Evolutionary conservation across 768 basidiomycete species (phyloP), one percentile per base, ranked within the genome.

Genomic region (Agrocybe praecox): DNA sequence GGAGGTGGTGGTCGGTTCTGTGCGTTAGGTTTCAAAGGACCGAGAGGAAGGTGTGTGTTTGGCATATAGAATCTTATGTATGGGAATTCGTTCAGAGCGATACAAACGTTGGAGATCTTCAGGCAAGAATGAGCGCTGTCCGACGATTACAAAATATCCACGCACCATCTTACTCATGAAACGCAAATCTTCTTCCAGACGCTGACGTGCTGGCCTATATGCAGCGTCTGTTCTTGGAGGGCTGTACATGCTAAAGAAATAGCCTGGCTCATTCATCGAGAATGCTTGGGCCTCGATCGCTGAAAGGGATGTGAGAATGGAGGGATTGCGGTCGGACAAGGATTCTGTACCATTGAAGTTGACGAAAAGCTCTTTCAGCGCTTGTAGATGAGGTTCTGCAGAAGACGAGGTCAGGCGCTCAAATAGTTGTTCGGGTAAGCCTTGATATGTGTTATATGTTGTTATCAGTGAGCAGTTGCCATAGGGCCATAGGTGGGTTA

Each of bases 41-140:
- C 94, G 14, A 98, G 80, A 1, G 95, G 96, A 2, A 80, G 78
- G 65, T 95, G 94, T 59, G 90, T 83, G 12, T 85, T 75, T 5
- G 96, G 94, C 51, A 91, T 74, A 69, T 97, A 98, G 74, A 96
- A 98, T 29, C 96, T 89, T 62, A 98, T 88, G 68, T 84, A 89
- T 0, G 97, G 97, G 65, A 88, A 92, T 69, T 99, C 97, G 65
- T 94, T 90, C 24, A 98, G 73, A 0, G 92, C 85, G 15, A 97
- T 89, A 70, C 95, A 93, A 3, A 96, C 73, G 64, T 98, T 97
- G 23, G 93, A 72, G 61, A 99, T 88, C 95, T 90, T 47, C 22
- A 26, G 32, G n/a, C 45, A 34, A 53, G 44, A 15, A 42, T 40
- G 48, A 46, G 55, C 44, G 53, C 17, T 51, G 47, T 23, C 18